Conservation (phyloP, 202 grass and related monocot species). For the Zizania palustris region DNA sequence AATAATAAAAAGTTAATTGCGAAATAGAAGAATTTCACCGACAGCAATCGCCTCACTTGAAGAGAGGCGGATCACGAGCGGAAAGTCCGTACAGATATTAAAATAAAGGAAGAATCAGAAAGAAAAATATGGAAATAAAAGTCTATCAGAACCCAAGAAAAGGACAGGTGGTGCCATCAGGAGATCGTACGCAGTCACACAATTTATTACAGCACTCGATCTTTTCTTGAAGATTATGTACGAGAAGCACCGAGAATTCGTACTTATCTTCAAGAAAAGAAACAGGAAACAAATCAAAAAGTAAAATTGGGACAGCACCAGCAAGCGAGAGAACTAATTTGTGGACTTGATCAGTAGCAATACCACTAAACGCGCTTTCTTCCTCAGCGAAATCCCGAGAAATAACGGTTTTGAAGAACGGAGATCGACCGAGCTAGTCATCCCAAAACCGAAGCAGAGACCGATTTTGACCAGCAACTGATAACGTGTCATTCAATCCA, state of each 20-base stretch:
- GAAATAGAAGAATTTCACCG: neutral
- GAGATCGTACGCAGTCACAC: slow-evolving; percentile 17
- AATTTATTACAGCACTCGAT: slow-evolving; percentile 8
- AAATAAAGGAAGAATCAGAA: neutral
- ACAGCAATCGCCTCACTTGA: slow-evolving; percentile 19
- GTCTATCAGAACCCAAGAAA: slow-evolving; percentile 24
- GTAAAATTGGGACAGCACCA: neutral
- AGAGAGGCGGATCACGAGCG: slow-evolving; percentile 25
- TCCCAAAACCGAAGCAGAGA: neutral
- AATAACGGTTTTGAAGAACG: neutral
- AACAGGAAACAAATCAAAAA: neutral
- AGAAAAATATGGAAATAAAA: neutral
- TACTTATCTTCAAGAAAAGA: too few relatives aligned
- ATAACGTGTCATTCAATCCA: neutral
- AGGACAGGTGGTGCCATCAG: slow-evolving; percentile 33
- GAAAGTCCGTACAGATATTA: neutral
- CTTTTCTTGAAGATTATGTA: too few relatives aligned
- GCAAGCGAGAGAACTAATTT: neutral
- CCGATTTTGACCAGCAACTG: neutral
- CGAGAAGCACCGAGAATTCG: slow-evolving; percentile 14
- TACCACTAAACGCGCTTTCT: neutral
- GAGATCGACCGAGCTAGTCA: neutral
- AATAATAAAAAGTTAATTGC: neutral
- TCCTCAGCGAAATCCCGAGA: neutral
- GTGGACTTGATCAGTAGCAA: neutral